phyloP scores from a whole-genome alignment of 352 stramenopile species.

The Phytopythium litorale region DNA sequence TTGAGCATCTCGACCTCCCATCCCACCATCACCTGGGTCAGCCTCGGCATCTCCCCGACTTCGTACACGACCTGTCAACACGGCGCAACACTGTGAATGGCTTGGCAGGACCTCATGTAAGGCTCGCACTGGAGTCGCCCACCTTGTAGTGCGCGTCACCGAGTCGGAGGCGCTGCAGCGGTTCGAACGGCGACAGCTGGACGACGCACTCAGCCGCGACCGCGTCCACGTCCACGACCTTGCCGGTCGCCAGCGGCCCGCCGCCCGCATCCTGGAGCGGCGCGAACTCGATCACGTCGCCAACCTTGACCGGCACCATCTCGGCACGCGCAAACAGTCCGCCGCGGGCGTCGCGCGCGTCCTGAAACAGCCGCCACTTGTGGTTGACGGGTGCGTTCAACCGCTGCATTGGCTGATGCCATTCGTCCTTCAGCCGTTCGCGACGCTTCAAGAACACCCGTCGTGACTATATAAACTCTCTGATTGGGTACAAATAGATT shows the following conservation, averaged over 20 bases:
- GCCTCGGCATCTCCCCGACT: constrained; percentile 25
- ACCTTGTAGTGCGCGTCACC: constrained; percentile 30
- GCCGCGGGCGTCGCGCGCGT: not conserved
- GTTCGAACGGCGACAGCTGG: constrained; percentile 39
- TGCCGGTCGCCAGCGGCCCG: constrained; percentile 11
- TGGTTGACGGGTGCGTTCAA: not conserved
- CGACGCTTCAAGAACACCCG: not conserved
- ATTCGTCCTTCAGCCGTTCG: not conserved
- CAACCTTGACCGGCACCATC: constrained; percentile 29
- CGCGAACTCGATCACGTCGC: constrained; percentile 47
- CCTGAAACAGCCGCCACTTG: not conserved
- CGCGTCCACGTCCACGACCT: constrained; percentile 29
- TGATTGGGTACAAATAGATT: not conserved
- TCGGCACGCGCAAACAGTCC: not conserved
- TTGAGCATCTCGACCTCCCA: constrained; percentile 41
- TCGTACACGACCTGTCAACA: constrained; percentile 34
- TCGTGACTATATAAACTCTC: not conserved
- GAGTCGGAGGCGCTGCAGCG: constrained; percentile 34
- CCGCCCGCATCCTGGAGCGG: not conserved
- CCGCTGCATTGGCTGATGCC: not conserved
- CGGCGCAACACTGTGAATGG: not conserved
- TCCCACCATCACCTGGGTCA: constrained; percentile 33
- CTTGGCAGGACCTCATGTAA: no score
- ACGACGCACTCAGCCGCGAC: constrained; percentile 21
- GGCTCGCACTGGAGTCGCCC: not conserved